Conservation (phyloP, 768 basidiomycete genomes). For the Sistotremastrum suecicum region DNA sequence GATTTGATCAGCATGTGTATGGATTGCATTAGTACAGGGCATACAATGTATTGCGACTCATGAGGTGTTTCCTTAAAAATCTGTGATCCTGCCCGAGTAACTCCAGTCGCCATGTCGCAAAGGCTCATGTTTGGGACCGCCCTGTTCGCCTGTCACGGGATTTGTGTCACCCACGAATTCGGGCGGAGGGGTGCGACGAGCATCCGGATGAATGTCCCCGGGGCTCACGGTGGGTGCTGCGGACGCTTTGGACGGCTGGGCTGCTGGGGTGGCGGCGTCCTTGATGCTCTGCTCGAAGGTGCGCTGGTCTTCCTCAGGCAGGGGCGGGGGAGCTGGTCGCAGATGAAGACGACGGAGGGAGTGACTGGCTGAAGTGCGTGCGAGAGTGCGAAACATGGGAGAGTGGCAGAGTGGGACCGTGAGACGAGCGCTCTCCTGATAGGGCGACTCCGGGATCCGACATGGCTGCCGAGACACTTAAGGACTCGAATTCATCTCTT, state of each 20-base stretch:
- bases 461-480: too few species aligned
- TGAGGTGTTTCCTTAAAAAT: slow-evolving; percentile 38
- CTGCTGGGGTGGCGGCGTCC: slow-evolving; percentile 27
- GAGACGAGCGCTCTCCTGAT: too few species aligned
- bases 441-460: too few species aligned
- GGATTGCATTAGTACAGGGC: too few species aligned
- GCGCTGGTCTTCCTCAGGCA: slow-evolving; percentile 62
- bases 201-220: slow-evolving; percentile 55
- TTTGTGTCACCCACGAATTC: slow-evolving; percentile 76
- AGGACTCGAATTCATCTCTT: too few species aligned
- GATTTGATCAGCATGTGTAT: too few species aligned
- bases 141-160: slow-evolving; percentile 70
- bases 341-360: too few species aligned
- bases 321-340: slow-evolving; percentile 59
- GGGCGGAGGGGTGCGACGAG: slow-evolving; percentile 37
- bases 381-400: too few species aligned
- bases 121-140: slow-evolving; percentile 82
- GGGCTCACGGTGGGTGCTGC: slow-evolving; percentile 23
- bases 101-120: slow-evolving; percentile 77
- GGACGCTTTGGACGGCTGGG: slow-evolving; percentile 19
- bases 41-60: not conserved
- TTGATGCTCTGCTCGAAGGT: slow-evolving; percentile 80
- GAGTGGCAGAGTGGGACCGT: too few species aligned
- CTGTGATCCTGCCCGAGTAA: slow-evolving; percentile 77
- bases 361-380: too few species aligned